Percentiles rank a stretch among this genome's conserved stretches.
These are phyloP conservation scores for Fusarium subglutinans DNA, from an alignment of 2,329 filamentous ascomycete species.

Conservation along the genomic window DNA sequence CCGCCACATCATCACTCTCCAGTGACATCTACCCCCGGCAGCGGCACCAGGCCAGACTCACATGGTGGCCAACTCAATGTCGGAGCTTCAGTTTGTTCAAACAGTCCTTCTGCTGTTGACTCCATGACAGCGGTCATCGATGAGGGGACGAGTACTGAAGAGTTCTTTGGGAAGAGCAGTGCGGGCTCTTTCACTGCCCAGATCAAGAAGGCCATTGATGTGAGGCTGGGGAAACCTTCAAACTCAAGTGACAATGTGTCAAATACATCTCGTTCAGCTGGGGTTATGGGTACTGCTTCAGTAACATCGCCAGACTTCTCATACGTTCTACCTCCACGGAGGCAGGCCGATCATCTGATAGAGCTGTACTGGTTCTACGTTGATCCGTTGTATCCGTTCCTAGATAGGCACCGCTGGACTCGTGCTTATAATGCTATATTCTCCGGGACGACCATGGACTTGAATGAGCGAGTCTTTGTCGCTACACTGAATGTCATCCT, in stretches of 20 bases:
- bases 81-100: conserved; percentile 26
- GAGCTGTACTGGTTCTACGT: conserved; percentile 58
- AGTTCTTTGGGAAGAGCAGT: conserved; percentile 59
- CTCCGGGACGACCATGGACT: conserved; percentile 47
- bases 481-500: conserved; percentile 58
- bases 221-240: conserved; percentile 33
- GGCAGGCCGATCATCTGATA: conserved; percentile 56
- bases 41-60: conserved; percentile 4
- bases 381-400: conserved; percentile 57
- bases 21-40: conserved; percentile 14
- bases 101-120: conserved; percentile 49
- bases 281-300: neutral
- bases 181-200: conserved; percentile 58
- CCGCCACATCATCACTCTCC: conserved; percentile 20
- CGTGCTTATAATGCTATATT: conserved; percentile 53
- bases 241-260: neutral
- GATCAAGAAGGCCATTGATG: conserved; percentile 55
- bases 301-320: conserved; percentile 40
- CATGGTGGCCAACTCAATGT: conserved; percentile 1
- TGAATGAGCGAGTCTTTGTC: conserved; percentile 54
- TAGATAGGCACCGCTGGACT: conserved; percentile 51
- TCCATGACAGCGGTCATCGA: conserved; percentile 58
- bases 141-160: conserved; percentile 51
- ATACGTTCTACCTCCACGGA: conserved; percentile 56
- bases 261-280: neutral